Evolutionary conservation across 83 land plant species (phyloP), one percentile per base, ranked within the genome.

Genomic region (Picea mariana): DNA sequence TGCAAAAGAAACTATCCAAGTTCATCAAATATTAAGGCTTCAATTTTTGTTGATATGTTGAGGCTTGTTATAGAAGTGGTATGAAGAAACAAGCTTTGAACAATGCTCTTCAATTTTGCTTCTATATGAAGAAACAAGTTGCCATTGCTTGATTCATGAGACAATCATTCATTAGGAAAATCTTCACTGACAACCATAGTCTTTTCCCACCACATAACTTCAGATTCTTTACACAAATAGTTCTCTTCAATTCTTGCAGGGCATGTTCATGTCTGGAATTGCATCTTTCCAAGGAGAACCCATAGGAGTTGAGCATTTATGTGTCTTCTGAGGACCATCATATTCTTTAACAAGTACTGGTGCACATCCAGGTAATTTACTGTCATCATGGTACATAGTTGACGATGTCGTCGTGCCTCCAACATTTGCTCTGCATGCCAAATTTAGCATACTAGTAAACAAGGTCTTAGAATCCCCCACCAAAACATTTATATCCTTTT

Each of bases 261-360:
- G 77, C 59, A n/a, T n/a, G 59, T 75, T 75, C 42, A 75, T 75
- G 31, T 75, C 77, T 18, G 77, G 59, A 23, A 75, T 75, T 75
- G 47, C n/a, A n/a, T n/a, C 52, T 47, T 55, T 75, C 77, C 21
- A 11, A 42, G 77, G 58, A 75, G 23, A 49, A 11, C 7, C 77
- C 77, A 75, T 21, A 24, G 59, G 59, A 21, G 12, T 47, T 26
- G 47, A 49, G 1, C 6, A 44, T 47, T 75, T 75, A 42, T 21
- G 21, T 47, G 47, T 4, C 9, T 9, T 21, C 49, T n/a, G 55
- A 20, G 55, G 17, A 44, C 5, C 26, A n/a, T 20, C 13, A 47
- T 9, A 11, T 47, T 75, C 77, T 38, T 75, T 55, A 47, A n/a
- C 26, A 12, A 9, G 47, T 21, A 55, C 59, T 9, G 27, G 55